phyloP scores from a whole-genome alignment of 1,284 basidiomycete genomes.

The Cutaneotrichosporon sp. region DNA sequence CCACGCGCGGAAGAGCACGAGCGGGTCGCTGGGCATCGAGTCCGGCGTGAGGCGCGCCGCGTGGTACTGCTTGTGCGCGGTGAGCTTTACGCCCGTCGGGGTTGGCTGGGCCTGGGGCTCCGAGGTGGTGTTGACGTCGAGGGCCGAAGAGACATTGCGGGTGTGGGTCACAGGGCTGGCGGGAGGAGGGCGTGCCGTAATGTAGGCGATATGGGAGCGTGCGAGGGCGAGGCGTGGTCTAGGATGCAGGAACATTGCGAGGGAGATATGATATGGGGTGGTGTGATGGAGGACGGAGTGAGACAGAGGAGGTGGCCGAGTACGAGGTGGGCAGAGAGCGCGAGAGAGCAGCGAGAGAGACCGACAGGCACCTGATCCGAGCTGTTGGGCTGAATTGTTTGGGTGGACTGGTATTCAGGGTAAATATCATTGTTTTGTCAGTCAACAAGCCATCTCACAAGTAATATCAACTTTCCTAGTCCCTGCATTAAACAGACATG shows the following conservation, averaged over 20 bases:
- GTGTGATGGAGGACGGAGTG: background rate
- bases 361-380: background rate
- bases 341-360: background rate
- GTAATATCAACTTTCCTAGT: background rate
- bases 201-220: background rate
- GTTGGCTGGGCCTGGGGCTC: background rate
- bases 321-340: too few species aligned
- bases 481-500: background rate
- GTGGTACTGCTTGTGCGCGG: slow-evolving; percentile 73
- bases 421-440: background rate
- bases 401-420: background rate
- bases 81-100: slow-evolving; percentile 54
- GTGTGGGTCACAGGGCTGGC: background rate
- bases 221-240: background rate
- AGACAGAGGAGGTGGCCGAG: background rate
- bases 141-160: background rate
- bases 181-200: background rate
- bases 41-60: slow-evolving; percentile 65
- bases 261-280: background rate
- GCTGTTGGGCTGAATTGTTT: background rate
- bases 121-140: background rate
- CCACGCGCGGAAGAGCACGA: slow-evolving; percentile 82
- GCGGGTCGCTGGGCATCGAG: slow-evolving; percentile 64
- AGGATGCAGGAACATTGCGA: background rate
- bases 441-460: background rate